A percentile compares a stretch with the other conserved stretches of the same genome.
Conservation (phyloP, 768 basidiomycete species). For the Tulasnella sp. region DNA sequence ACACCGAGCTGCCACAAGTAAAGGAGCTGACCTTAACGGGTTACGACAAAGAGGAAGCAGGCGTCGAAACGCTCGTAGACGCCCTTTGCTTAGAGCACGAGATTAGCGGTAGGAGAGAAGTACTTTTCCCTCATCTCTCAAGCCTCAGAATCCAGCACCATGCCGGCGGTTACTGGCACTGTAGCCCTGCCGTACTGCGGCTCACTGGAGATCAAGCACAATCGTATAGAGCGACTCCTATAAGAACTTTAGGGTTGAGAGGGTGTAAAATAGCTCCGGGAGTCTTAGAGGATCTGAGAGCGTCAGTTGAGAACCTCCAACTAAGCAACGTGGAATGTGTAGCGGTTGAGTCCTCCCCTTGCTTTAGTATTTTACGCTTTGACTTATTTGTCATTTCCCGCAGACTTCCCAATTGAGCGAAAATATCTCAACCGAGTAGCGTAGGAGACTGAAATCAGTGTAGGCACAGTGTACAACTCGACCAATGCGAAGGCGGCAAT, state of each 20-base stretch:
- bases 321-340: no score
- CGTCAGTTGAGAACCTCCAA: no score
- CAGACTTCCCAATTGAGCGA: no score
- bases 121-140: background rate
- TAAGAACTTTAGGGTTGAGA: background rate
- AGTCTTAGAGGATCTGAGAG: no score
- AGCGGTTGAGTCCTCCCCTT: no score
- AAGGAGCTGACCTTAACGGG: background rate
- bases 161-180: background rate
- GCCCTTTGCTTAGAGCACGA: background rate
- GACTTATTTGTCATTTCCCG: no score
- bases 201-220: background rate
- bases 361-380: no score
- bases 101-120: background rate
- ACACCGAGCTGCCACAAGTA: background rate
- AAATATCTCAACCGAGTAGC: no score
- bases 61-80: background rate
- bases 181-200: background rate
- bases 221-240: background rate
- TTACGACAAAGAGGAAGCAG: background rate
- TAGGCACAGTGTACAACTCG: no score
- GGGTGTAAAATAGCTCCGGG: background rate
- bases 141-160: background rate
- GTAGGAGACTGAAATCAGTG: no score
- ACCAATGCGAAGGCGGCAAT: no score